phyloP scores from a whole-genome alignment of 2,329 filamentous ascomycete species.

The Hypocrella siamensis region DNA sequence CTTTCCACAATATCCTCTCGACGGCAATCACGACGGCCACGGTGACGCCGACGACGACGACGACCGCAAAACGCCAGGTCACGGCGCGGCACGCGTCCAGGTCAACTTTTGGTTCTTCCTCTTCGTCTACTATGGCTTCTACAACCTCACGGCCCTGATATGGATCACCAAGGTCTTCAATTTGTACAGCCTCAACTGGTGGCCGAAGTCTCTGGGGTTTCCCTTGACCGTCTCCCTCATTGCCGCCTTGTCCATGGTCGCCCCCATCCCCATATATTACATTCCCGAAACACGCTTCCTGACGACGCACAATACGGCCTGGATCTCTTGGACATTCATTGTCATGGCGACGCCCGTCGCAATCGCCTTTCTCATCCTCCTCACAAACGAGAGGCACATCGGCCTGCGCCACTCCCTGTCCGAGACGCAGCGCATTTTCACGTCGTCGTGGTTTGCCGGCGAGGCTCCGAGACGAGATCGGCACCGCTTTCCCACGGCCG shows the following conservation, averaged over 20 bases:
- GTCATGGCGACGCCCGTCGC: conserved; percentile 55
- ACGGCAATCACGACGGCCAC: conserved; percentile 21
- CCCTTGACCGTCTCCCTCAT: conserved; percentile 47
- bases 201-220: conserved; percentile 48
- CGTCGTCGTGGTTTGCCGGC: conserved; percentile 48
- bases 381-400: conserved; percentile 48
- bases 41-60: conserved; percentile 9
- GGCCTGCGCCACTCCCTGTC: conserved; percentile 44
- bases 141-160: conserved; percentile 49
- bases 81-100: conserved; percentile 46
- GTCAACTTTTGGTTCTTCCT: conserved; percentile 62
- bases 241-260: conserved; percentile 40
- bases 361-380: conserved; percentile 47
- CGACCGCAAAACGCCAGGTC: conserved; percentile 33
- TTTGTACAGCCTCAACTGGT: conserved; percentile 57
- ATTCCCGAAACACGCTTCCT: conserved; percentile 35
- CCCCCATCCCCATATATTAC: conserved; percentile 45
- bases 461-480: conserved; percentile 32
- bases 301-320: conserved; percentile 47
- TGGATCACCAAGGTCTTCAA: conserved; percentile 63
- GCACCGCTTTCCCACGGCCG: conserved; percentile 13
- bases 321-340: conserved; percentile 55
- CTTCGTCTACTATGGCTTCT: conserved; percentile 53
- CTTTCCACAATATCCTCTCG: conserved; percentile 45
- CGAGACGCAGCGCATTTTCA: conserved; percentile 53